Conservation (phyloP, 169 alveolate genomes). For the Cryptosporidium sp. region DNA sequence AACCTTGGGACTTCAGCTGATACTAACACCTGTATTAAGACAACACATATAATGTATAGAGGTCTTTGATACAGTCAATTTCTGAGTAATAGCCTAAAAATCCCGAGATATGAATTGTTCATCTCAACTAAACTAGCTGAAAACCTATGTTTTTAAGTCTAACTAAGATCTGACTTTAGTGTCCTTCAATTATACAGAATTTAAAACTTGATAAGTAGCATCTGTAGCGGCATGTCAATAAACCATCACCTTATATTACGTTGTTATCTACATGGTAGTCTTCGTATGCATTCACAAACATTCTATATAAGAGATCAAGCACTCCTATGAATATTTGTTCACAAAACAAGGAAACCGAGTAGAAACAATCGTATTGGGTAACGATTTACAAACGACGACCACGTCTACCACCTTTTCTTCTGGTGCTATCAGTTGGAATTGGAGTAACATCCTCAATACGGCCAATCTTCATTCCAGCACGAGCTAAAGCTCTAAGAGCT, state of each 20-base stretch:
- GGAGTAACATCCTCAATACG: slow-evolving; percentile 99
- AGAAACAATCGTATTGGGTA: background rate
- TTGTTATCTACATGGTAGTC: background rate
- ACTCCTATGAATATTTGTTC: background rate
- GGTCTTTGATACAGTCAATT: background rate
- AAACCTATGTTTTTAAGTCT: background rate
- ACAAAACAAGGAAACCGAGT: background rate
- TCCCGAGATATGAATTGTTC: background rate
- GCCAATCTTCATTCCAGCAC: slow-evolving; percentile 98
- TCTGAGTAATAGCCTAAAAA: background rate
- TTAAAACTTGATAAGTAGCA: background rate
- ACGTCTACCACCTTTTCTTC: slow-evolving; percentile 99
- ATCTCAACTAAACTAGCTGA: background rate
- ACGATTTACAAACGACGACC: slow-evolving; percentile 97
- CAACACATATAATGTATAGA: background rate
- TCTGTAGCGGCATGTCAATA: background rate
- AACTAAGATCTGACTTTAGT: background rate
- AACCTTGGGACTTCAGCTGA: background rate
- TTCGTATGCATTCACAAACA: background rate
- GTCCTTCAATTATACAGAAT: background rate
- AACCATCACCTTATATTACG: slow-evolving; percentile 11
- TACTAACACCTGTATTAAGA: background rate
- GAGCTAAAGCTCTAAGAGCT: slow-evolving; percentile 99
- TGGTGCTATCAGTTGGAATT: slow-evolving; percentile 98
- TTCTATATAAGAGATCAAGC: background rate